Base-by-base conservation (phyloP, 805 yeast species). In the Saturnispora diversa region DNA sequence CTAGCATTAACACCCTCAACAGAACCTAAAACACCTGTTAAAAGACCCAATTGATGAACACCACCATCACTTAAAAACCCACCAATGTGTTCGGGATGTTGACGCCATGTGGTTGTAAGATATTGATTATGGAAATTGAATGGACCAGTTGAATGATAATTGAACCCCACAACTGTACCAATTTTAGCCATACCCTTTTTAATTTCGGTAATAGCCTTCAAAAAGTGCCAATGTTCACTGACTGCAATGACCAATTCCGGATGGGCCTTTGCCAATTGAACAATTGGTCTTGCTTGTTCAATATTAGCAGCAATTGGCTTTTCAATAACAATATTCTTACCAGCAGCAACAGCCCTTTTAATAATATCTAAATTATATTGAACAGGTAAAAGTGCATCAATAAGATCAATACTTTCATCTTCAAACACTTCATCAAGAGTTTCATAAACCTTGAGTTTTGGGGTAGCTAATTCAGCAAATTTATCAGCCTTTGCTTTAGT, bases 41-140 rank as follows among this genome's bases (percentile, higher is more conserved):
- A 70, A 28, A 86, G 65, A 3, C 95, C 95, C 59, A 88, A 66
- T 61, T 88, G 97, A 63, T 90, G 97, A 19, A 90, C 97, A 58
- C 97, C 97, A 54, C 96, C 97, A 55, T 90, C 97, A 44, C 90
- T 80, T 52, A 90, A 67, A 62, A 69, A 88, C 0, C 97, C 97
- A 40, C 97, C 97, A 50, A 87, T 74, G 58, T 90, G 97, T 60
- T 85, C 80, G 24, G 97, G 97, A 35, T 79, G 69, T 57, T 73
- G 75, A 70, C 97, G 80, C 97, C 97, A 90, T 12, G 78, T 41
- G 2, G 97, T 88, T 17, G 65, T 59, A 44, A 77, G 56, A 54
- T 82, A 84, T 55, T 80, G 75, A 63, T 72, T 77, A 42, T 63
- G 53, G 23, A 65, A 66, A 49, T 74, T 70, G 67, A 78, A 84